Evolutionary conservation across 208 protist genomes (phyloP).

Genomic region (Acanthamoeba rhysodes): DNA sequence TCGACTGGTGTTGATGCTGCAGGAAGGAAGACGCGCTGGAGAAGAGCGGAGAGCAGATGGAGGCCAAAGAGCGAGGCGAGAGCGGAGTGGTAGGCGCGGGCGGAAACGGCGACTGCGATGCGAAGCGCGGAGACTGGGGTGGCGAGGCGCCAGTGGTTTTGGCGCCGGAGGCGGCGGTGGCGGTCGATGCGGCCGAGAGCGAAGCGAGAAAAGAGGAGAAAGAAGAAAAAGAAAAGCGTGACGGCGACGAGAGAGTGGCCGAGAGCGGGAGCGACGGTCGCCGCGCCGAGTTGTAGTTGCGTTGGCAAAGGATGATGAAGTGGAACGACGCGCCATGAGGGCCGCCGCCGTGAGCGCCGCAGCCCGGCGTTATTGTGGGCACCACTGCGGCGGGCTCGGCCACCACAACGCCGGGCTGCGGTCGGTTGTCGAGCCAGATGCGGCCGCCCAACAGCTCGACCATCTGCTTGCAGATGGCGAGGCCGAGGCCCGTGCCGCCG

Average conservation of each 20-base stretch:
- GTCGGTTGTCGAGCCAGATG: background rate
- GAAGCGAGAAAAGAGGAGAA: constrained; percentile 27
- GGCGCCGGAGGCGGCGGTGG: background rate
- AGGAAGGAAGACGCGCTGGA: background rate
- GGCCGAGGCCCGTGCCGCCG: constrained; percentile 85
- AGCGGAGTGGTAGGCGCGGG: background rate
- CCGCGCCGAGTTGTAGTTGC: background rate
- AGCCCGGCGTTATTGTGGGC: background rate
- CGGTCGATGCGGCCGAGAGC: background rate
- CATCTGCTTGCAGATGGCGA: constrained; percentile 85
- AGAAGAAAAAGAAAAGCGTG: constrained; percentile 9
- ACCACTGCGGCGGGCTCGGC: too few species aligned
- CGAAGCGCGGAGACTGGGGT: background rate
- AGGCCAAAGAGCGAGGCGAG: background rate
- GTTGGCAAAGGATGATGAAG: background rate
- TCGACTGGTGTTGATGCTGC: background rate
- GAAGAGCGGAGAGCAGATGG: background rate
- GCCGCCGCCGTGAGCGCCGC: background rate
- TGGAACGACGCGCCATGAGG: background rate
- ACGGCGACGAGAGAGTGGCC: background rate
- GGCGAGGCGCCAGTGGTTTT: background rate
- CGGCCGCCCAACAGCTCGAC: background rate
- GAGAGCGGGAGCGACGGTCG: background rate
- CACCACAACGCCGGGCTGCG: background rate
- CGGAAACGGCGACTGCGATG: background rate